Evolutionary conservation across 2,329 filamentous ascomycete genomes (phyloP), one percentile per base, ranked within the genome.

Genomic region (Fusarium cyanostomum): DNA sequence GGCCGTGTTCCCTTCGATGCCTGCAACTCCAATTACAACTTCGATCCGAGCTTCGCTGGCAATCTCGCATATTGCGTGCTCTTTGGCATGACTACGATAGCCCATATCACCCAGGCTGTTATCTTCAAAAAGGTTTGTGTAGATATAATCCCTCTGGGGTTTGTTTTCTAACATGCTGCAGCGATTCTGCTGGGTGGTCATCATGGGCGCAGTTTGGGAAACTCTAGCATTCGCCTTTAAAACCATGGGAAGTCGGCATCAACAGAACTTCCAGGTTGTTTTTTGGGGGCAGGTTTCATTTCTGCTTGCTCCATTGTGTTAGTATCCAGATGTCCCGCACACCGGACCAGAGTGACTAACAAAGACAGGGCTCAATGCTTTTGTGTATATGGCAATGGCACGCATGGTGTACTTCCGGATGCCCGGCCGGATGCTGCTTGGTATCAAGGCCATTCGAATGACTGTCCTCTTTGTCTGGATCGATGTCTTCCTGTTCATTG

Each of bases 381-480:
- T 80, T 43, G 75, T 72, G 5, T 81, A 81, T 70, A 81, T 81
- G 79, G 75, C 75, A 4, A 73, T 80, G 34, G 75, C 78, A 1
- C 74, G 77, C 28, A 71, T 79, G 60, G 69, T 80, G 6, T 74
- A 76, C 64, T 77, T 74, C 53, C 73, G 72, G 55, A 70, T 79
- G 21, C 78, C 78, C 1, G 72, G 75, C 9, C 74, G 75, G 61
- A 73, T 69, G 26, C 72, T 80, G 16, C 67, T 75, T 31, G 72
- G 75, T 9, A 65, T 78, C 41, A 74, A 71, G 27, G 73, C 75
- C 15, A 68, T 71, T 24, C 72, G 72, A 15, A 74, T 84, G 55
- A 78, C 80, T 12, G 75, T 77, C 37, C 68, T 79, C 33, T 84
- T 84, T 44, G 80, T 84, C 8, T 78, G 77, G 71, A 72, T 82